A percentile compares a stretch with the other conserved stretches of the same genome.
Conservation (phyloP, 371 early-diverging fungal genomes). For the Neoconidiobolus thromboides region DNA sequence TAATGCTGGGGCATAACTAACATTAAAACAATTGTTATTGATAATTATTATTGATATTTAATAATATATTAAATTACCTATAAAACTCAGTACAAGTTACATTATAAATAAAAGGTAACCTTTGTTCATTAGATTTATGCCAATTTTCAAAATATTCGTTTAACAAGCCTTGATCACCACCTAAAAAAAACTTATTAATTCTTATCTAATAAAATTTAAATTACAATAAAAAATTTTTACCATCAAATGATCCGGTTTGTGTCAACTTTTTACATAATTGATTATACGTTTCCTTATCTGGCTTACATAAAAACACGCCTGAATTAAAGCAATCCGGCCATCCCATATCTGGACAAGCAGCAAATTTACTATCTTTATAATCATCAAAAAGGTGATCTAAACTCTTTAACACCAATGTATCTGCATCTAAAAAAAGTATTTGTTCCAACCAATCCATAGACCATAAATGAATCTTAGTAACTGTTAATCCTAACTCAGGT, state of each 20-base stretch:
- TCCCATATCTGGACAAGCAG: slow-evolving; percentile 72
- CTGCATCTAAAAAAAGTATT: slow-evolving; percentile 79
- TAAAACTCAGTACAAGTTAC: slow-evolving; percentile 78
- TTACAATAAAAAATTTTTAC: slow-evolving; percentile 13
- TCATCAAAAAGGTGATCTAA: slow-evolving; percentile 65
- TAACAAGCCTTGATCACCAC: slow-evolving; percentile 89
- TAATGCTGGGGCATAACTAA: slow-evolving; percentile 54
- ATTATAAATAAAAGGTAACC: slow-evolving; percentile 82
- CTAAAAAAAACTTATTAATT: slow-evolving; percentile 17
- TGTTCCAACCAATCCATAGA: slow-evolving; percentile 35
- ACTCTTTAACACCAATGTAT: slow-evolving; percentile 53
- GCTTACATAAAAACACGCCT: slow-evolving; percentile 73
- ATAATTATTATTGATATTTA: too few relatives aligned
- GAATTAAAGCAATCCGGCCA: slow-evolving; percentile 93
- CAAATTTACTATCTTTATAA: slow-evolving; percentile 28
- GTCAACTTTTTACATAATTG: slow-evolving; percentile 29
- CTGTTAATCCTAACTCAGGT: slow-evolving; percentile 69
- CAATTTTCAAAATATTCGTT: slow-evolving; percentile 72
- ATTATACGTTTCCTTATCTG: slow-evolving; percentile 27
- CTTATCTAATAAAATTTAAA: too few relatives aligned
- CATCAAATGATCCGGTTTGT: slow-evolving; percentile 54
- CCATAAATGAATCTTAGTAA: slow-evolving; percentile 81
- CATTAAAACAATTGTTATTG: background rate
- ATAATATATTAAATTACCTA: slow-evolving; percentile 20
- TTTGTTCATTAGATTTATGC: slow-evolving; percentile 32